These are phyloP conservation scores for Hordeum pubiflorum DNA, from an alignment of 202 grass and related monocot species.

Conservation along the genomic window DNA sequence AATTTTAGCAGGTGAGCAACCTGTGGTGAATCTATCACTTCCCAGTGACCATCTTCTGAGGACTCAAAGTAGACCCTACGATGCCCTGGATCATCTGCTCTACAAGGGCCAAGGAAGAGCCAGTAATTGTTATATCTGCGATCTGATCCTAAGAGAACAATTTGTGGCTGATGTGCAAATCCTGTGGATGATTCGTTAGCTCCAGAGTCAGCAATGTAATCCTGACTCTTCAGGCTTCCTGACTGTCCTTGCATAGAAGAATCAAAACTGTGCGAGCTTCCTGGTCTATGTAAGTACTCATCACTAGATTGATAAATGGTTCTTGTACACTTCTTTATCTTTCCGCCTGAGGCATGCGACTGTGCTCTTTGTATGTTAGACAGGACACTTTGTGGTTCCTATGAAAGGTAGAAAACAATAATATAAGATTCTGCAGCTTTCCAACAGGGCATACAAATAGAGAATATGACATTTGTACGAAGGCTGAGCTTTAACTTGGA, in stretches of 20 bases:
- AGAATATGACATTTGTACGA: conserved; percentile 1
- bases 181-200: conserved; percentile 32
- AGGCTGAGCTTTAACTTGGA: not conserved
- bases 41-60: conserved; percentile 93
- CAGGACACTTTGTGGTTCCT: conserved; percentile 49
- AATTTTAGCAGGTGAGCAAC: conserved; percentile 43
- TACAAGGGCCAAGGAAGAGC: conserved; percentile 92
- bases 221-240: conserved; percentile 31
- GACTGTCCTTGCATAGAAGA: conserved; percentile 21
- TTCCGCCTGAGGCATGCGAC: conserved; percentile 61
- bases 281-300: conserved; percentile 24
- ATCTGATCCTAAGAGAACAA: conserved; percentile 82
- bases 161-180: conserved; percentile 52
- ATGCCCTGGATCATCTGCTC: conserved; percentile 79
- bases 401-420: conserved; percentile 18
- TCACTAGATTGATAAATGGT: conserved; percentile 24
- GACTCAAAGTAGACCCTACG: conserved; percentile 95
- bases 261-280: conserved; percentile 31
- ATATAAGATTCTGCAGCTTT: conserved; percentile 13
- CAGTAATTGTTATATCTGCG: conserved; percentile 94
- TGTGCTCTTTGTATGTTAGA: conserved; percentile 20
- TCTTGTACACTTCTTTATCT: conserved; percentile 78
- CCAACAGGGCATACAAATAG: not conserved
- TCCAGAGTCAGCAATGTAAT: conserved; percentile 24
- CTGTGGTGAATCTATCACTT: conserved; percentile 89